phyloP scores from a whole-genome alignment of 148 eudicot species.

The Heliamphora exappendiculata region DNA sequence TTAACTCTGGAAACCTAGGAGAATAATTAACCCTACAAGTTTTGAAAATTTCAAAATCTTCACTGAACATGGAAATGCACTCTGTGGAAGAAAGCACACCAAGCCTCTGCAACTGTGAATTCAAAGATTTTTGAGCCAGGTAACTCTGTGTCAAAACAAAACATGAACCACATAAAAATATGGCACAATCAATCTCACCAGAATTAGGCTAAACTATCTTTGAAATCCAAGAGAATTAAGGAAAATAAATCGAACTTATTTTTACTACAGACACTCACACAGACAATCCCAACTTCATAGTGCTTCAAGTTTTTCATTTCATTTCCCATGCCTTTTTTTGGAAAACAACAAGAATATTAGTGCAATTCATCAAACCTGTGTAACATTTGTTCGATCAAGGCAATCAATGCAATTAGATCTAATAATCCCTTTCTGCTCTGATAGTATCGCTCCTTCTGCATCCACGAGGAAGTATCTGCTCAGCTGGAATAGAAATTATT shows the following conservation, averaged over 20 bases:
- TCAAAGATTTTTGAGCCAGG: slow-evolving; percentile 60
- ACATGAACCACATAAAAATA: neutral
- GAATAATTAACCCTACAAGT: slow-evolving; percentile 39
- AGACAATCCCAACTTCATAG: neutral
- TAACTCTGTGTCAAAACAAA: slow-evolving; percentile 55
- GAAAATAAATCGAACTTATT: neutral
- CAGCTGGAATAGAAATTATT: slow-evolving; percentile 44
- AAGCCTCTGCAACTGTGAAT: slow-evolving; percentile 53
- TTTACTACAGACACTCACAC: neutral
- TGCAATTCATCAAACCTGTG: slow-evolving; percentile 58
- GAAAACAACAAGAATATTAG: neutral
- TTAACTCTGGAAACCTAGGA: neutral
- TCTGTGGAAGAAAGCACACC: slow-evolving; percentile 61
- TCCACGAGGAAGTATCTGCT: slow-evolving; percentile 84
- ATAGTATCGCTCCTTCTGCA: slow-evolving; percentile 38
- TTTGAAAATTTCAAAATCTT: slow-evolving; percentile 68
- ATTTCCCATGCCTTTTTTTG: neutral
- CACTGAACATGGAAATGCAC: slow-evolving; percentile 44
- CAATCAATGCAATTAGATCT: slow-evolving; percentile 97
- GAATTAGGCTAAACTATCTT: neutral
- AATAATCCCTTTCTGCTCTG: slow-evolving; percentile 73
- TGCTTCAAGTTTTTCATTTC: slow-evolving; percentile 2
- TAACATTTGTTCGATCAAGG: slow-evolving; percentile 96
- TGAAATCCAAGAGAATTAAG: neutral
- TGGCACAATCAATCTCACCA: neutral